These are phyloP conservation scores for Elsinoe perseae DNA, from an alignment of 2,329 filamentous ascomycete genomes.

Conservation along the genomic window DNA sequence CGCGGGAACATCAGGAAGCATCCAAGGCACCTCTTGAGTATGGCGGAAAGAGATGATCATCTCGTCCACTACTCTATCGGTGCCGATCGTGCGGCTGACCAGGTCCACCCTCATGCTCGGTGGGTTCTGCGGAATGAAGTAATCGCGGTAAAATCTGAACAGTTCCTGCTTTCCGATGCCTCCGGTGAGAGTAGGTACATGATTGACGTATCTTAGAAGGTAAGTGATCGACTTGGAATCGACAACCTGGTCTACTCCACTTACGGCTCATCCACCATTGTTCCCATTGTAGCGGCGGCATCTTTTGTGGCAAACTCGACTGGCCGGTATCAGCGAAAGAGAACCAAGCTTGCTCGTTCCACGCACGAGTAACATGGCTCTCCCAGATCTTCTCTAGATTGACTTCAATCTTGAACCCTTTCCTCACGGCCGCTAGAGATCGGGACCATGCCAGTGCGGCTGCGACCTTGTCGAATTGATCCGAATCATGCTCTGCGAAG, in stretches of 20 bases:
- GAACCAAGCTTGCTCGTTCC: not conserved
- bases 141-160: constrained; percentile 48
- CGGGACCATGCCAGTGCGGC: constrained; percentile 38
- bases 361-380: constrained; percentile 25
- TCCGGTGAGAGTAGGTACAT: constrained; percentile 39
- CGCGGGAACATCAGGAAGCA: constrained; percentile 49
- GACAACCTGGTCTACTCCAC: not conserved
- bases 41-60: constrained; percentile 50
- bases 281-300: constrained; percentile 24
- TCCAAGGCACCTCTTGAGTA: constrained; percentile 50
- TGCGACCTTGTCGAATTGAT: constrained; percentile 35
- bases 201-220: constrained; percentile 25
- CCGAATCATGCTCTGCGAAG: constrained; percentile 37
- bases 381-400: constrained; percentile 32
- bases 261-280: constrained; percentile 25
- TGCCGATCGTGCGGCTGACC: constrained; percentile 48
- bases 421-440: constrained; percentile 31
- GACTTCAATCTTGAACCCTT: constrained; percentile 25
- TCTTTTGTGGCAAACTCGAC: constrained; percentile 23
- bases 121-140: constrained; percentile 48
- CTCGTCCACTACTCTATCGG: constrained; percentile 53
- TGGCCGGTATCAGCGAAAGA: not conserved
- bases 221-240: not conserved
- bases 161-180: constrained; percentile 37
- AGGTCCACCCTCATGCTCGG: constrained; percentile 47